Evolutionary conservation across 176 grass and related monocot species (phyloP).

Genomic region (Bothriochloa decipiens): DNA sequence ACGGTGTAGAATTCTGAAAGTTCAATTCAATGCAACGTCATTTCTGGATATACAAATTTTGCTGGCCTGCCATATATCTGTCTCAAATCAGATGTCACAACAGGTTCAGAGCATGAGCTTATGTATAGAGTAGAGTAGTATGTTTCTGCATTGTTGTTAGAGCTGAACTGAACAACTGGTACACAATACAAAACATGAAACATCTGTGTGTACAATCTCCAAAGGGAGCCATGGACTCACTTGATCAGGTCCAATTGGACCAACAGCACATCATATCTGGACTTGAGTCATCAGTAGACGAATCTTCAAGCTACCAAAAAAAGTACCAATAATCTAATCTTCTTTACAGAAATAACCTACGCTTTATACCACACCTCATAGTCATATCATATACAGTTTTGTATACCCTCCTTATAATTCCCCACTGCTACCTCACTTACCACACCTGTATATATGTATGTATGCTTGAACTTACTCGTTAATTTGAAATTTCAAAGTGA

Average conservation of each 20-base stretch:
- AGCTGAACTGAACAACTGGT: not conserved
- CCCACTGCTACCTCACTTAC: conserved; percentile 39
- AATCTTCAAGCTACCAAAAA: conserved; percentile 68
- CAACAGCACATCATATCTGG: conserved; percentile 19
- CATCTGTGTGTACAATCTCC: conserved; percentile 7
- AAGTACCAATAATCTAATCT: conserved; percentile 49
- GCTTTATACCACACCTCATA: conserved; percentile 51
- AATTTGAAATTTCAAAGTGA: not conserved
- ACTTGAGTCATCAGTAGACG: conserved; percentile 43
- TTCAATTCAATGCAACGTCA: not conserved
- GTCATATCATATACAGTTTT: conserved; percentile 42
- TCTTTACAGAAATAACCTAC: conserved; percentile 65
- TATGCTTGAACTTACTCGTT: conserved; percentile 24
- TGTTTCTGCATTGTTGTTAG: conserved; percentile 28
- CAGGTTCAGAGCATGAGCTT: conserved; percentile 17
- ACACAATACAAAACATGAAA: conserved; percentile 20
- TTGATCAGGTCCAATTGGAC: conserved; percentile 33
- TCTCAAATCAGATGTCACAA: not conserved
- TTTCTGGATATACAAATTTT: not conserved
- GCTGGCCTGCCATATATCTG: not conserved
- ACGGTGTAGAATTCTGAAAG: not conserved
- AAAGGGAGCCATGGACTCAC: conserved; percentile 14
- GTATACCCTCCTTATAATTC: conserved; percentile 26
- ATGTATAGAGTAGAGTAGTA: not conserved
- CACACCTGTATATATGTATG: conserved; percentile 47